These are phyloP conservation scores for Podaxis carcinomalis DNA, from an alignment of 768 basidiomycete species.

Conservation along the genomic window DNA sequence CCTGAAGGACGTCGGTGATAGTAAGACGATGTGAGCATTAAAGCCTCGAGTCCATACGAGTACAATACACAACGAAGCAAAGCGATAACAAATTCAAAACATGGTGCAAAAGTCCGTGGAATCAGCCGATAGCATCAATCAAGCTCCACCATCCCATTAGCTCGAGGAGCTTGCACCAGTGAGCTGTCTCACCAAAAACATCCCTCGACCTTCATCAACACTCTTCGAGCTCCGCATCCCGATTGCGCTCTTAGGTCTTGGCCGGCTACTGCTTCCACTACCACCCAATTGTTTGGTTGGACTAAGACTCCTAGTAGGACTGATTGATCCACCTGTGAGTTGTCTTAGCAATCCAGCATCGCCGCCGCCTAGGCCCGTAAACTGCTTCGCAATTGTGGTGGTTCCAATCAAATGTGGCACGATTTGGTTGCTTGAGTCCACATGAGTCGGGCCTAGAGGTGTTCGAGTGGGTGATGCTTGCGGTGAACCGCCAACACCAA, in stretches of 20 bases:
- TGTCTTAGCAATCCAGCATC: conserved; percentile 44
- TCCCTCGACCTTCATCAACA: conserved; percentile 64
- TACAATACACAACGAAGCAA: neutral
- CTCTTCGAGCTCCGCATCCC: conserved; percentile 62
- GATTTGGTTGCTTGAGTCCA: conserved; percentile 36
- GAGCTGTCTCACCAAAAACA: conserved; percentile 77
- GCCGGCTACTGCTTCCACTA: conserved; percentile 34
- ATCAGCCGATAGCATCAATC: neutral
- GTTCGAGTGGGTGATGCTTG: conserved; percentile 49
- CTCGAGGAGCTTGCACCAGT: conserved; percentile 46
- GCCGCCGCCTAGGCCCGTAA: conserved; percentile 56
- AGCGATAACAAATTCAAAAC: neutral
- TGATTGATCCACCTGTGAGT: conserved; percentile 63
- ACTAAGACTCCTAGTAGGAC: conserved; percentile 68
- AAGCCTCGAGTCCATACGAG: neutral
- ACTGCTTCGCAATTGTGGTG: conserved; percentile 71
- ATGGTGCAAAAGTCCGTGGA: neutral
- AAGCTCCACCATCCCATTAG: conserved; percentile 10
- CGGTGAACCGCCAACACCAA: conserved; percentile 46
- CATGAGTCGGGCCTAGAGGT: conserved; percentile 41
- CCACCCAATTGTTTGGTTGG: conserved; percentile 66
- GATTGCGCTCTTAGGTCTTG: conserved; percentile 76
- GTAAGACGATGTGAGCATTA: no score
- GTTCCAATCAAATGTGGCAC: conserved; percentile 62
- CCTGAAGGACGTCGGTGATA: neutral